Evolutionary conservation across 2,329 filamentous ascomycete species (phyloP).

Genomic region (Sarocladium strictum): DNA sequence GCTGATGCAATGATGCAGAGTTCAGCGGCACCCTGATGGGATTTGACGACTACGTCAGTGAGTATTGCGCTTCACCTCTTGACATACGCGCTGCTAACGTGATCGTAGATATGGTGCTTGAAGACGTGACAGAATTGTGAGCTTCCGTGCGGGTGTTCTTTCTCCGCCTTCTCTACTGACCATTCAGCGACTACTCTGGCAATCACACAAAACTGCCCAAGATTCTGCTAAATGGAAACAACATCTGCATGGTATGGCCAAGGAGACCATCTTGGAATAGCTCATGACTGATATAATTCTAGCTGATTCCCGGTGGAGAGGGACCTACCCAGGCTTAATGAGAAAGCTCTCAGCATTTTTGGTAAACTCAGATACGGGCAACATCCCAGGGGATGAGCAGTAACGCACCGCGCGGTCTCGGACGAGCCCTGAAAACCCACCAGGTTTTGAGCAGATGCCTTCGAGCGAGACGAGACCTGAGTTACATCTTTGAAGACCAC

Average conservation of each 20-base stretch:
- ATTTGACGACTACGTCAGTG: conserved; percentile 99
- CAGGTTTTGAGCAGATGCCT: not conserved
- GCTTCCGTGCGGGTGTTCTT: too few species aligned
- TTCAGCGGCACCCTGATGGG: conserved; percentile 92
- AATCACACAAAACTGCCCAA: conserved; percentile 85
- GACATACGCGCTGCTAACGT: conserved; percentile 14
- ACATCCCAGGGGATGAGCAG: not conserved
- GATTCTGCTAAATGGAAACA: conserved; percentile 95
- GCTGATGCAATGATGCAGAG: conserved; percentile 48
- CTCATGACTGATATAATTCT: not conserved
- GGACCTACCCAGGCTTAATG: conserved; percentile 41
- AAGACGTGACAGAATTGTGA: conserved; percentile 94
- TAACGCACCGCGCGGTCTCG: not conserved
- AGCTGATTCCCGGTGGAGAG: conserved; percentile 76
- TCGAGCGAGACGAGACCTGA: not conserved
- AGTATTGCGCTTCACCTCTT: conserved; percentile 38
- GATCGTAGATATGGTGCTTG: conserved; percentile 84
- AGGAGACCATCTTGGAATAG: not conserved
- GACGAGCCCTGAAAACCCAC: not conserved
- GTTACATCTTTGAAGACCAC: not conserved
- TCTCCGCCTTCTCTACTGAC: too few species aligned
- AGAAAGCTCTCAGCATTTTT: not conserved
- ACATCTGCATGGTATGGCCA: conserved; percentile 91
- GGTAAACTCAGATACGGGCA: not conserved
- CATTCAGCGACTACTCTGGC: conserved; percentile 76